These are phyloP conservation scores for Aureobasidium sp. DNA, from an alignment of 2,329 filamentous ascomycete species.

Conservation along the genomic window DNA sequence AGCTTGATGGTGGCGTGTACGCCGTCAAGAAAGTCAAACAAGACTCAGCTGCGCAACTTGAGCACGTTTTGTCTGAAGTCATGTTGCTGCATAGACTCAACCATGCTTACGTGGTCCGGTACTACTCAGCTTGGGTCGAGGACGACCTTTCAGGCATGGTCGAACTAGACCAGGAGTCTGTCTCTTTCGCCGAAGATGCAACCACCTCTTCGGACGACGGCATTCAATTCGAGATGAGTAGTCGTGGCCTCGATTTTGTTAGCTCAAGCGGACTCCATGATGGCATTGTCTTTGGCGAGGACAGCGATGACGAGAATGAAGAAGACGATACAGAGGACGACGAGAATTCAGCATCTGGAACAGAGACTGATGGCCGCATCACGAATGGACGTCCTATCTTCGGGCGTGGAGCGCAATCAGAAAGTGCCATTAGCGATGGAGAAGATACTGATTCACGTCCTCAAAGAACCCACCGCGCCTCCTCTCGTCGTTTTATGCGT, in stretches of 20 bases:
- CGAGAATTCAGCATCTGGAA: constrained; percentile 30
- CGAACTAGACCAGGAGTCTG: constrained; percentile 12
- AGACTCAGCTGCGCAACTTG: constrained; percentile 62
- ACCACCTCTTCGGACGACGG: constrained; percentile 5
- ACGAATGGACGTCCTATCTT: background rate
- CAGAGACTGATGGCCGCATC: constrained; percentile 4
- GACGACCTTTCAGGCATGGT: constrained; percentile 40
- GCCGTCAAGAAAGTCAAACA: constrained; percentile 95
- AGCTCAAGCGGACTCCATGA: constrained; percentile 68
- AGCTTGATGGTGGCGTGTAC: constrained; percentile 86
- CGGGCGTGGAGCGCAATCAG: background rate
- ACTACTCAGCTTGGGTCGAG: constrained; percentile 94
- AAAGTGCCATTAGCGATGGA: constrained; percentile 9
- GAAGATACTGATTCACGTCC: constrained; percentile 7
- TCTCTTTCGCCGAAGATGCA: background rate
- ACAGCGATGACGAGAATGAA: constrained; percentile 37
- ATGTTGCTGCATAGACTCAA: constrained; percentile 86
- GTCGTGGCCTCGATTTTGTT: constrained; percentile 84
- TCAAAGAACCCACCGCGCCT: constrained; percentile 40
- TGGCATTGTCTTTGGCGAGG: constrained; percentile 70
- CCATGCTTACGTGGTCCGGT: constrained; percentile 80
- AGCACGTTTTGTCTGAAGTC: constrained; percentile 77
- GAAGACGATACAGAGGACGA: constrained; percentile 37
- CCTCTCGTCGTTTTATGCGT: constrained; percentile 46
- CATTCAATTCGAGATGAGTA: constrained; percentile 46